A percentile compares a stretch with the other conserved stretches of the same genome.
Evolutionary conservation across 1,284 basidiomycete genomes (phyloP).

Genomic region (Pseudomicrostroma phylloplanum): DNA sequence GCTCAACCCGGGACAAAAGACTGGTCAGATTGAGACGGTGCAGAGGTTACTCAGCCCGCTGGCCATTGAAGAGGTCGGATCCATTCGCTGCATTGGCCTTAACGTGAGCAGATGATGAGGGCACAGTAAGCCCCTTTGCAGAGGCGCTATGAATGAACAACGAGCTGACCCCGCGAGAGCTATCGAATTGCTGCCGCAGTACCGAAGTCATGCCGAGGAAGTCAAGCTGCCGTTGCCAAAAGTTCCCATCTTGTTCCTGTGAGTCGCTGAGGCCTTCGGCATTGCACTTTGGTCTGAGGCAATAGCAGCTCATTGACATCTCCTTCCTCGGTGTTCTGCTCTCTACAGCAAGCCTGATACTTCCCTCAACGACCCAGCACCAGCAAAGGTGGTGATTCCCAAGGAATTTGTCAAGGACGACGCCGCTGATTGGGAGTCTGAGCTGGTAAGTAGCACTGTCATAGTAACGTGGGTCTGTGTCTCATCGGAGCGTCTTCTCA

Average conservation of each 20-base stretch:
- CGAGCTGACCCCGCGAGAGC: too few species aligned
- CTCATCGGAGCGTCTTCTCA: too few species aligned
- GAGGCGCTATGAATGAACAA: too few species aligned
- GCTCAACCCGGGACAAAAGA: slow-evolving; percentile 62
- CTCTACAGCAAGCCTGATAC: slow-evolving; percentile 60
- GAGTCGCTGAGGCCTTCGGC: too few species aligned
- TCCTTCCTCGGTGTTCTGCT: too few species aligned
- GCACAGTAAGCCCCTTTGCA: too few species aligned
- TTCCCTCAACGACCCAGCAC: slow-evolving; percentile 65
- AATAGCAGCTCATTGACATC: too few species aligned
- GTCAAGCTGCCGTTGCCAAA: slow-evolving; percentile 50
- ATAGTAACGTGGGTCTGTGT: too few species aligned
- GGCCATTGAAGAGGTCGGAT: slow-evolving; percentile 54
- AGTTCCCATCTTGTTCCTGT: slow-evolving; percentile 68
- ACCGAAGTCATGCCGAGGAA: slow-evolving; percentile 66
- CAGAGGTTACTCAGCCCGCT: slow-evolving; percentile 66
- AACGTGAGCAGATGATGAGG: slow-evolving; percentile 52
- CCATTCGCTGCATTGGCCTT: slow-evolving; percentile 70
- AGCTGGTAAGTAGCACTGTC: slow-evolving; percentile 57
- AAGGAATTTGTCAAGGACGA: slow-evolving; percentile 61
- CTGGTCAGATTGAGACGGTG: slow-evolving; percentile 63
- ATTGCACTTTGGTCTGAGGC: too few species aligned
- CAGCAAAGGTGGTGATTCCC: slow-evolving; percentile 60
- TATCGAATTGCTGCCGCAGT: slow-evolving; percentile 37
- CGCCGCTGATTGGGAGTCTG: slow-evolving; percentile 79